Evolutionary conservation across 2,329 filamentous ascomycete genomes (phyloP).

Genomic region (Coniochaeta sp.): DNA sequence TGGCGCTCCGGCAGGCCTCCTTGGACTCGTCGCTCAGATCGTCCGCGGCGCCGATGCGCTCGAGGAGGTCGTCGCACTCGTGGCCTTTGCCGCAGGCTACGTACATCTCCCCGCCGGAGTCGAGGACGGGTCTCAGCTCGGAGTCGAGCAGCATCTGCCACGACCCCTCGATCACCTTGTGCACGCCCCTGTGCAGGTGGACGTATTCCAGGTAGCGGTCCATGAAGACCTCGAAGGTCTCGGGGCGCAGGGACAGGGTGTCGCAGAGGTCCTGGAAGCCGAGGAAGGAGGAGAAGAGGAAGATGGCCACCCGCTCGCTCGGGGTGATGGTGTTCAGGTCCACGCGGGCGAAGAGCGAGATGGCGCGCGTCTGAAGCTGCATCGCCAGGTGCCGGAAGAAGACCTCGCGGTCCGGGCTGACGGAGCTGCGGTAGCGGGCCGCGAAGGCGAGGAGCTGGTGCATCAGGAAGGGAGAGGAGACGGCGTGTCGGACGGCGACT

Average conservation of each 20-base stretch:
- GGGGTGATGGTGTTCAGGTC: slow-evolving; percentile 13
- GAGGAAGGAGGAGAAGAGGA: slow-evolving; percentile 35
- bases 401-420: slow-evolving; percentile 9
- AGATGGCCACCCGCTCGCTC: slow-evolving; percentile 28
- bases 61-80: slow-evolving; percentile 18
- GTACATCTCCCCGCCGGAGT: slow-evolving; percentile 17
- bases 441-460: slow-evolving; percentile 28
- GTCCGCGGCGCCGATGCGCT: slow-evolving; percentile 9
- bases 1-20: slow-evolving; percentile 13
- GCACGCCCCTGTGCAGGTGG: slow-evolving; percentile 33
- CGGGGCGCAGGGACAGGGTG: slow-evolving; percentile 28
- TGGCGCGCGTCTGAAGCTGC: slow-evolving; percentile 34
- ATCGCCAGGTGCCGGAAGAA: slow-evolving; percentile 30
- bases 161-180: slow-evolving; percentile 24
- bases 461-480: slow-evolving; percentile 26
- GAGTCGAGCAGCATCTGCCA: slow-evolving; percentile 27
- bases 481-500: slow-evolving; percentile 12
- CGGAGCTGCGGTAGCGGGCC: slow-evolving; percentile 26
- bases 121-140: slow-evolving; percentile 23
- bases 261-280: slow-evolving; percentile 42
- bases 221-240: slow-evolving; percentile 30
- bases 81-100: slow-evolving; percentile 8
- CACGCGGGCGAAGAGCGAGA: slow-evolving; percentile 27
- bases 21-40: slow-evolving; percentile 9
- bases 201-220: slow-evolving; percentile 32